A percentile compares a stretch with the other conserved stretches of the same genome.
Evolutionary conservation across 768 basidiomycete genomes (phyloP).

Genomic region (Mycena crocata): DNA sequence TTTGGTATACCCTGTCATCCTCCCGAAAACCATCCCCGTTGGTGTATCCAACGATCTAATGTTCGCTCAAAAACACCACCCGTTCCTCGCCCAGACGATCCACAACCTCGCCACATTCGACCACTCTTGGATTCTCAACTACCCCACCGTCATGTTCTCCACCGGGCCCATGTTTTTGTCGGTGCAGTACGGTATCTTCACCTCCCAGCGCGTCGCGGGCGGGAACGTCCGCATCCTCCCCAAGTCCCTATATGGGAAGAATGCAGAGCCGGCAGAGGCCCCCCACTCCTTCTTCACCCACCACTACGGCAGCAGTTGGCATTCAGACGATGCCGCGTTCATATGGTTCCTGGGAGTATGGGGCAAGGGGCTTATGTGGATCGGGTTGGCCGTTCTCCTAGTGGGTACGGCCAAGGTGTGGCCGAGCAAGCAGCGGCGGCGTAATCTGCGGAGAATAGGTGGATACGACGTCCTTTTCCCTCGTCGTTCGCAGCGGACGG

Average conservation of each 20-base stretch:
- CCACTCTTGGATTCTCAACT: conserved; percentile 94
- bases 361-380: conserved; percentile 91
- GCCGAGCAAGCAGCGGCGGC: conserved; percentile 67
- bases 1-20: conserved; percentile 85
- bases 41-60: conserved; percentile 98
- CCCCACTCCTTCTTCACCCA: conserved; percentile 97
- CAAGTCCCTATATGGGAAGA: conserved; percentile 98
- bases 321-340: conserved; percentile 98
- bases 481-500: conserved; percentile 75
- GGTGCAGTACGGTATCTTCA: conserved; percentile 91
- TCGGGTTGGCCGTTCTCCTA: conserved; percentile 79
- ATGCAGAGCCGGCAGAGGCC: conserved; percentile 83
- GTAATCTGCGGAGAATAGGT: conserved; percentile 68
- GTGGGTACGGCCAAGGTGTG: conserved; percentile 73
- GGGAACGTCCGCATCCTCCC: conserved; percentile 90
- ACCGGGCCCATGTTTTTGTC: conserved; percentile 99
- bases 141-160: conserved; percentile 99
- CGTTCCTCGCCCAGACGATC: conserved; percentile 93
- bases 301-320: conserved; percentile 98
- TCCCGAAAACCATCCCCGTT: conserved; percentile 96
- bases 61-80: conserved; percentile 85
- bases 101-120: conserved; percentile 93
- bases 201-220: conserved; percentile 69
- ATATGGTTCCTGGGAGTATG: conserved; percentile 91
- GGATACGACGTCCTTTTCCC: conserved; percentile 86